phyloP scores from a whole-genome alignment of 768 basidiomycete genomes.

The Multifurca ochricompacta region DNA sequence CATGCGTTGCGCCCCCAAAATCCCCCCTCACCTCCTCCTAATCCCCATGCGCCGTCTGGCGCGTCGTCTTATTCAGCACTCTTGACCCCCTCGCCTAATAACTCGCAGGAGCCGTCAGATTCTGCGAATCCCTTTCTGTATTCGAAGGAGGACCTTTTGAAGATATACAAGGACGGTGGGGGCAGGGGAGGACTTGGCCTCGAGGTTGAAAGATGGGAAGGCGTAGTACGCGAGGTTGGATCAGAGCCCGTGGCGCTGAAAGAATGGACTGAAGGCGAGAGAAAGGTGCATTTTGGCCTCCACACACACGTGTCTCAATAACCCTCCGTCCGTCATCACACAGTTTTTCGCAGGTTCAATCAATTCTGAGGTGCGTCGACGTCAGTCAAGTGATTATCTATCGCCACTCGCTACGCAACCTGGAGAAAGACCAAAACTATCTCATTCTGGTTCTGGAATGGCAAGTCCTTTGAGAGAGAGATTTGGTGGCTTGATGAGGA shows the following conservation, averaged over 20 bases:
- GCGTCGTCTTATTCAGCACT: conserved; percentile 66
- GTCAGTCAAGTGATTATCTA: conserved; percentile 70
- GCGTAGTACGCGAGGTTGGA: conserved; percentile 71
- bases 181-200: conserved; percentile 67
- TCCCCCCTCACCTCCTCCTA: conserved; percentile 50
- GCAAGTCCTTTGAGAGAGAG: conserved; percentile 57
- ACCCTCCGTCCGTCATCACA: conserved; percentile 8
- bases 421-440: conserved; percentile 51
- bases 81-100: conserved; percentile 46
- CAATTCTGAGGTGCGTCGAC: conserved; percentile 83
- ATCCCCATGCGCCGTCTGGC: conserved; percentile 36
- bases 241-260: conserved; percentile 66
- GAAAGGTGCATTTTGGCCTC: conserved; percentile 54
- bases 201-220: conserved; percentile 86
- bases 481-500: conserved; percentile 51
- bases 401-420: conserved; percentile 49
- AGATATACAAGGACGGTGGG: conserved; percentile 75
- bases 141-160: conserved; percentile 76
- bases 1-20: conserved; percentile 48
- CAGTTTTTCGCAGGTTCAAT: conserved; percentile 76
- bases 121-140: conserved; percentile 76
- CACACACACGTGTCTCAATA: conserved; percentile 3
- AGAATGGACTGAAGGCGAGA: conserved; percentile 77
- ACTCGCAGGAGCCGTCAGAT: conserved; percentile 49
- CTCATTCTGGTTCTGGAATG: conserved; percentile 40